These are phyloP conservation scores for Fusarium bactridioides DNA, from an alignment of 2,329 filamentous ascomycete genomes.

Conservation along the genomic window DNA sequence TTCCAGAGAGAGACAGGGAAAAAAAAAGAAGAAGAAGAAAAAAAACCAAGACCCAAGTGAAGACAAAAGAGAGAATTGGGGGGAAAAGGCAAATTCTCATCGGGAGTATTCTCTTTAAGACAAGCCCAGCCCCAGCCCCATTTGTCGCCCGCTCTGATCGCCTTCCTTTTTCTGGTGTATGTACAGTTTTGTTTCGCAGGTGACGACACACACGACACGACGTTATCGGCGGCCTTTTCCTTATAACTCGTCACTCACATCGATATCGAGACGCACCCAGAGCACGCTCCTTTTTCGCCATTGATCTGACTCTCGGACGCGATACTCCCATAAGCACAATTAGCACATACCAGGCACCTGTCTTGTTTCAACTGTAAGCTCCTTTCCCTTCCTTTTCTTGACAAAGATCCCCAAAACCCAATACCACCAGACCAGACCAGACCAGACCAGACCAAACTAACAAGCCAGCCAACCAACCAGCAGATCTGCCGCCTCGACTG, in stretches of 20 bases:
- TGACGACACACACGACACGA: slow-evolving; percentile 28
- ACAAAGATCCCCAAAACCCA: slow-evolving; percentile 29
- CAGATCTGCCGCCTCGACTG: slow-evolving; percentile 33
- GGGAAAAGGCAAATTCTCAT: slow-evolving; percentile 6
- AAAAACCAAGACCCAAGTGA: background rate
- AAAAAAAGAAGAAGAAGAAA: background rate
- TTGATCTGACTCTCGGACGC: slow-evolving; percentile 1
- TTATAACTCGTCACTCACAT: background rate
- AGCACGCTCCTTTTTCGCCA: slow-evolving; percentile 1
- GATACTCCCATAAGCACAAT: slow-evolving; percentile 23
- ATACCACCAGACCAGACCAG: slow-evolving; percentile 17
- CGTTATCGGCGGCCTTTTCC: background rate
- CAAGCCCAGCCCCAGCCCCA: slow-evolving; percentile 24
- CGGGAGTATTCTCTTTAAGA: slow-evolving; percentile 29
- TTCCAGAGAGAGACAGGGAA: background rate
- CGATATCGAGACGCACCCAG: background rate
- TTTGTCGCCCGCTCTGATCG: slow-evolving; percentile 19
- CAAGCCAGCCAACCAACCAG: slow-evolving; percentile 27
- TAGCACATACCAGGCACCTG: slow-evolving; percentile 22
- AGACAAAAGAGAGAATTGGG: background rate
- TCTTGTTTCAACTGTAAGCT: slow-evolving; percentile 27
- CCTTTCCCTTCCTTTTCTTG: slow-evolving; percentile 23
- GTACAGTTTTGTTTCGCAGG: slow-evolving; percentile 16
- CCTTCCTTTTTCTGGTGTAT: slow-evolving; percentile 25
- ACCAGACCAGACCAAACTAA: background rate